These are phyloP conservation scores for Lanzia echinophila DNA, from an alignment of 2,329 filamentous ascomycete genomes.

Conservation along the genomic window DNA sequence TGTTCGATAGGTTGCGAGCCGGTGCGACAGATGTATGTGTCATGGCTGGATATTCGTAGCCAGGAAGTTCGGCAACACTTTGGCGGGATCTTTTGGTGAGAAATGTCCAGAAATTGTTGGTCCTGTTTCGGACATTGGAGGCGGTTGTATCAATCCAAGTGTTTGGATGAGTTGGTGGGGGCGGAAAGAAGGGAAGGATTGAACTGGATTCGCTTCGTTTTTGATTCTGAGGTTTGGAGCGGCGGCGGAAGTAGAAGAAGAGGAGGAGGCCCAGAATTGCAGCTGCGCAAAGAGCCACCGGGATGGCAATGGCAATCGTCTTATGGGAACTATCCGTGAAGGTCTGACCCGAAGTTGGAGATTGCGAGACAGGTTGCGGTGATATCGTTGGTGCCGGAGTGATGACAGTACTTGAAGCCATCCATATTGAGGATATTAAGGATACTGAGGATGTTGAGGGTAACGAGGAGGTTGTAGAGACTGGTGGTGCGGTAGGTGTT, in stretches of 20 bases:
- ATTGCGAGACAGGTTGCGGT: background rate
- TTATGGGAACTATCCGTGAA: background rate
- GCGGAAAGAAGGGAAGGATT: slow-evolving; percentile 7
- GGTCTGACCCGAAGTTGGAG: background rate
- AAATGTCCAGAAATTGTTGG: background rate
- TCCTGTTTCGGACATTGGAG: background rate
- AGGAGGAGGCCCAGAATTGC: background rate
- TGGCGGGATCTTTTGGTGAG: background rate
- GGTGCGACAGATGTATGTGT: no score
- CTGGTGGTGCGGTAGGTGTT: background rate
- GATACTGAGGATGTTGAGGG: background rate
- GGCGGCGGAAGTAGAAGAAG: background rate
- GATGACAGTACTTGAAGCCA: background rate
- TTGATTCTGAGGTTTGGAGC: background rate
- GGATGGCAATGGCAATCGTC: background rate
- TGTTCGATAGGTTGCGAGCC: no score
- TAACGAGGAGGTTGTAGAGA: background rate
- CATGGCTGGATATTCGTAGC: background rate
- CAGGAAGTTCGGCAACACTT: slow-evolving; percentile 4
- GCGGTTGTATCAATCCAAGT: slow-evolving; percentile 1
- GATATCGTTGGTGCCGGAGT: background rate
- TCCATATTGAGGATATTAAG: background rate
- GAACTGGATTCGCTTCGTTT: background rate
- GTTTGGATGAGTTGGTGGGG: slow-evolving; percentile 4
- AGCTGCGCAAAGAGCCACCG: background rate